phyloP scores from a whole-genome alignment of 2,329 filamentous ascomycete genomes.

The Alternaria hordeiaustralica region DNA sequence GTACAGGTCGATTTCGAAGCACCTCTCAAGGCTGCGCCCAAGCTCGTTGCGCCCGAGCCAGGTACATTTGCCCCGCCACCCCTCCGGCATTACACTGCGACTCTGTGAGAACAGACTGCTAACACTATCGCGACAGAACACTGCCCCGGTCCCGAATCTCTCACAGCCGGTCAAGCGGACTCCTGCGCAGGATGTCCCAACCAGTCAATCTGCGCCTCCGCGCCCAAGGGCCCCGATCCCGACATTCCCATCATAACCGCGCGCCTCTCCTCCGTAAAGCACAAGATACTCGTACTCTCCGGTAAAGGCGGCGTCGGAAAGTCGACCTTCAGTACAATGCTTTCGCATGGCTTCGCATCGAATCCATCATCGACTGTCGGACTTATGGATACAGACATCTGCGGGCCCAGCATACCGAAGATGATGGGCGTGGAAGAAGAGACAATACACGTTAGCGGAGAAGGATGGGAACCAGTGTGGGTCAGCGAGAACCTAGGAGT shows the following conservation, averaged over 20 bases:
- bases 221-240: conserved; percentile 93
- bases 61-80: conserved; percentile 51
- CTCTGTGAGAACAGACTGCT: not conserved
- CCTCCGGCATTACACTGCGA: conserved; percentile 49
- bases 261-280: conserved; percentile 79
- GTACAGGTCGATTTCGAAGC: conserved; percentile 72
- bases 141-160: conserved; percentile 87
- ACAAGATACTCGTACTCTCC: conserved; percentile 91
- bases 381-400: conserved; percentile 98
- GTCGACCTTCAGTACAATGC: conserved; percentile 87
- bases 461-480: conserved; percentile 95
- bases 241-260: conserved; percentile 88
- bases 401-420: conserved; percentile 93
- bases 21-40: conserved; percentile 77
- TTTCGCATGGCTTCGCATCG: conserved; percentile 86
- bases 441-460: conserved; percentile 87
- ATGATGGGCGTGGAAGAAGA: conserved; percentile 98
- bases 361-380: conserved; percentile 82
- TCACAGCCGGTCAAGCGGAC: conserved; percentile 71
- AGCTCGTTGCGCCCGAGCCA: conserved; percentile 91
- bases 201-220: conserved; percentile 90
- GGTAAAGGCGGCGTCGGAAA: conserved; percentile 98
- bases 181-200: conserved; percentile 96
- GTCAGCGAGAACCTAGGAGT: conserved; percentile 91
- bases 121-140: conserved; percentile 65